phyloP scores from a whole-genome alignment of 2,329 filamentous ascomycete genomes.

The Fusarium cyanostomum region DNA sequence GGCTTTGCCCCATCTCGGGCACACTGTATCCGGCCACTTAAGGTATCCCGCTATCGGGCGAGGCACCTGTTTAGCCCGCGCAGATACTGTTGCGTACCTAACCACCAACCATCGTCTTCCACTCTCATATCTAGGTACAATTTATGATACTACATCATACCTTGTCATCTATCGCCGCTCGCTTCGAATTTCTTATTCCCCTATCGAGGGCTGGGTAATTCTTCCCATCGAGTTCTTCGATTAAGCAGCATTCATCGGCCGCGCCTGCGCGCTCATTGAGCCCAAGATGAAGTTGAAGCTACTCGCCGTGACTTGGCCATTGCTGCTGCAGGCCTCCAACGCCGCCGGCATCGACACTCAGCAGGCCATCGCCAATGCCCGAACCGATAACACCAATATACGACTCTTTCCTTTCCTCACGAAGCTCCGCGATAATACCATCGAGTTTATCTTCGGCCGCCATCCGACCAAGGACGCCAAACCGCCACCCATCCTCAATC shows the following conservation, averaged over 20 bases:
- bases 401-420: conserved; percentile 58
- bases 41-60: background rate
- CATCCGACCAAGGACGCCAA: conserved; percentile 48
- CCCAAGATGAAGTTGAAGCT: conserved; percentile 42
- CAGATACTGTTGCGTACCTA: too few relatives aligned
- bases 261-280: conserved; percentile 3
- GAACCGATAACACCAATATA: conserved; percentile 25
- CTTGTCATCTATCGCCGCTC: conserved; percentile 4
- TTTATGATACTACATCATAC: conserved; percentile 23
- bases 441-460: conserved; percentile 61
- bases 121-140: conserved; percentile 11
- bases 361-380: conserved; percentile 30
- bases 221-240: background rate
- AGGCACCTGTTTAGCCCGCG: background rate
- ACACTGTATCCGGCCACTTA: background rate
- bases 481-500: conserved; percentile 41
- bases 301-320: conserved; percentile 33
- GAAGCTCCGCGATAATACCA: conserved; percentile 60
- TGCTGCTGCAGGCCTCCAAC: conserved; percentile 41
- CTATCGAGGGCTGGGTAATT: conserved; percentile 8
- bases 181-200: background rate
- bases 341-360: conserved; percentile 46
- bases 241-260: conserved; percentile 4
- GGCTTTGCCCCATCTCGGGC: background rate
- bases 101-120: conserved; percentile 11